phyloP scores from a whole-genome alignment of 331 rosid species.

The Cydonia oblonga region DNA sequence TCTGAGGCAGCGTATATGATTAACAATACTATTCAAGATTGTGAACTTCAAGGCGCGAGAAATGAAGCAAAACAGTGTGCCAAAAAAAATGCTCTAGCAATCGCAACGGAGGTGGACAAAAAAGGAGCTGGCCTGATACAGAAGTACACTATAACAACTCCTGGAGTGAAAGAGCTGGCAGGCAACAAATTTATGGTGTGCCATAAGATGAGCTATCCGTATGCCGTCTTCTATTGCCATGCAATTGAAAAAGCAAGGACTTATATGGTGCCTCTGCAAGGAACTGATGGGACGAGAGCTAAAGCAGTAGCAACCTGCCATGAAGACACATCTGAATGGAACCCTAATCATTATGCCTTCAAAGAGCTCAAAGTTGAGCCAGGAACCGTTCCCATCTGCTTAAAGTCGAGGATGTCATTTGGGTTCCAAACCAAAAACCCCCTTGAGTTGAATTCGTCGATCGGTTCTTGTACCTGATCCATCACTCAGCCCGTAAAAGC shows the following conservation, averaged over 20 bases:
- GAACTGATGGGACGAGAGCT: slow-evolving; percentile 35
- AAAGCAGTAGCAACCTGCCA: slow-evolving; percentile 57
- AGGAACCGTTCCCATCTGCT: slow-evolving; percentile 52
- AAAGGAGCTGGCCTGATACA: slow-evolving; percentile 22
- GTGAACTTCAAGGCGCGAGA: not conserved
- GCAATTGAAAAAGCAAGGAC: not conserved
- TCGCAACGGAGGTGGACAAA: slow-evolving; percentile 39
- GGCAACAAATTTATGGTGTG: slow-evolving; percentile 35
- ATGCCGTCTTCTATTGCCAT: slow-evolving; percentile 65
- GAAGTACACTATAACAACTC: slow-evolving; percentile 19
- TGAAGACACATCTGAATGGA: slow-evolving; percentile 56
- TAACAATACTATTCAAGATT: not conserved
- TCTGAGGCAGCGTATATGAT: not conserved
- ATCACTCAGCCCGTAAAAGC: not conserved
- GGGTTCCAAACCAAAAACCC: slow-evolving; percentile 32
- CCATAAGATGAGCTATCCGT: slow-evolving; percentile 45
- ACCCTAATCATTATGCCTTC: slow-evolving; percentile 63
- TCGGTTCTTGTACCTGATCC: not conserved
- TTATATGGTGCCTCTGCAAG: slow-evolving; percentile 38
- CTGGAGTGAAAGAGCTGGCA: slow-evolving; percentile 16
- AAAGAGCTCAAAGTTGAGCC: slow-evolving; percentile 61
- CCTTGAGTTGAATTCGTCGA: not conserved
- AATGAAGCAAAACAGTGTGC: slow-evolving; percentile 53
- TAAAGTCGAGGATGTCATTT: slow-evolving; percentile 42
- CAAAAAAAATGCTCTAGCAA: slow-evolving; percentile 29